These are phyloP conservation scores for Monosporozyma solicola DNA, from an alignment of 805 yeast genomes.

Conservation along the genomic window DNA sequence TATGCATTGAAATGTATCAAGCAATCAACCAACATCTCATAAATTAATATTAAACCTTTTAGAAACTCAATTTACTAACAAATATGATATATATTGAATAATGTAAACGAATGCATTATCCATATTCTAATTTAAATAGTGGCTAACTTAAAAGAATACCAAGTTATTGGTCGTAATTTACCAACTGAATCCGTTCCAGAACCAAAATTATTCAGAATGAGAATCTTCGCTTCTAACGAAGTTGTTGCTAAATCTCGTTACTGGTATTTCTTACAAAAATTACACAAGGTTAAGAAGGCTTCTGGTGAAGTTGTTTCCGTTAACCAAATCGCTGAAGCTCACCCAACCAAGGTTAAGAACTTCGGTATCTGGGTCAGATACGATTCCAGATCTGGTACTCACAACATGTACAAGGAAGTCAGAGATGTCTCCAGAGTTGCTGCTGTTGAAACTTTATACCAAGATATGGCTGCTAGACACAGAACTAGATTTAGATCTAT, in stretches of 20 bases:
- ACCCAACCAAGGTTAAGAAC: constrained; percentile 99
- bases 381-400: constrained; percentile 99
- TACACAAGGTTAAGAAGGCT: constrained; percentile 99
- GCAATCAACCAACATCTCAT: background rate
- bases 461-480: constrained; percentile 99
- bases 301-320: constrained; percentile 98
- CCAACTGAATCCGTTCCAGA: constrained; percentile 98
- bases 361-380: constrained; percentile 99
- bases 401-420: constrained; percentile 99
- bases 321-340: constrained; percentile 84
- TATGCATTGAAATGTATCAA: too few relatives aligned
- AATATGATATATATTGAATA: background rate
- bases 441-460: constrained; percentile 97
- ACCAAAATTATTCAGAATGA: constrained; percentile 99
- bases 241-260: constrained; percentile 99
- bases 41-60: background rate
- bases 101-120: background rate
- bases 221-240: constrained; percentile 97
- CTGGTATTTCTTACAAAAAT: constrained; percentile 99
- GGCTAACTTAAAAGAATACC: constrained; percentile 98
- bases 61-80: background rate
- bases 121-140: constrained; percentile 31
- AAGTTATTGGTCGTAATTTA: constrained; percentile 99
- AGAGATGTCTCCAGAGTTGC: constrained; percentile 98
- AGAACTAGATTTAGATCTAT: constrained; percentile 99